Percentiles rank a stretch among this genome's conserved stretches.
Evolutionary conservation across 768 basidiomycete genomes (phyloP).

Genomic region (Inosperma sp.): DNA sequence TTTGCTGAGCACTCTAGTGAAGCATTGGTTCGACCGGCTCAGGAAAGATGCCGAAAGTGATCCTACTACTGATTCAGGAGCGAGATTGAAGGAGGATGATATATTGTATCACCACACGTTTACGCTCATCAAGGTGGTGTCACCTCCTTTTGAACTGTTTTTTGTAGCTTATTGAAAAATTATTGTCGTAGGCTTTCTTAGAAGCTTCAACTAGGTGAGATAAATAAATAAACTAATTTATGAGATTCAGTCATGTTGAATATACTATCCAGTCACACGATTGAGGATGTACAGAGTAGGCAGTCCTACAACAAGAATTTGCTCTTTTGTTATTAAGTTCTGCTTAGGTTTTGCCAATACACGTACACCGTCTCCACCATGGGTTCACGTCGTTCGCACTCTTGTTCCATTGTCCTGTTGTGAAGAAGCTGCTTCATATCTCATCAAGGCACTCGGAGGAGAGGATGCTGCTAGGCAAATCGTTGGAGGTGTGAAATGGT

Average conservation of each 20-base stretch:
- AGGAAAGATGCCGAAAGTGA: conserved; percentile 38
- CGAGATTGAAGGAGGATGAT: conserved; percentile 62
- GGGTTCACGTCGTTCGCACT: conserved; percentile 68
- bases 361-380: conserved; percentile 80
- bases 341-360: conserved; percentile 66
- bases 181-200: conserved; percentile 61
- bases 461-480: conserved; percentile 62
- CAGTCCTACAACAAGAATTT: background rate
- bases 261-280: conserved; percentile 73
- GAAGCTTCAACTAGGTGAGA: conserved; percentile 64
- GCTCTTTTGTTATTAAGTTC: background rate
- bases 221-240: too few relatives aligned
- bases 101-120: conserved; percentile 80
- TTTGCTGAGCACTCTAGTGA: conserved; percentile 72
- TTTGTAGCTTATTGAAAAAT: too few relatives aligned
- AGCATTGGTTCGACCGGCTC: conserved; percentile 75
- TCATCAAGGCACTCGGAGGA: conserved; percentile 83
- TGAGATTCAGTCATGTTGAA: too few relatives aligned
- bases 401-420: conserved; percentile 73
- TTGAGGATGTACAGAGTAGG: conserved; percentile 72
- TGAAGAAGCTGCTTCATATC: conserved; percentile 63
- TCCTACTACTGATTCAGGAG: conserved; percentile 35
- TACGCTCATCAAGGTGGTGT: conserved; percentile 63
- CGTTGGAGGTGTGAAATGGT: conserved; percentile 93
- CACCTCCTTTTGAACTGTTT: background rate